A percentile compares a stretch with the other conserved stretches of the same genome.
Conservation (phyloP, 768 basidiomycete species). For the Tephrocybe sp. region DNA sequence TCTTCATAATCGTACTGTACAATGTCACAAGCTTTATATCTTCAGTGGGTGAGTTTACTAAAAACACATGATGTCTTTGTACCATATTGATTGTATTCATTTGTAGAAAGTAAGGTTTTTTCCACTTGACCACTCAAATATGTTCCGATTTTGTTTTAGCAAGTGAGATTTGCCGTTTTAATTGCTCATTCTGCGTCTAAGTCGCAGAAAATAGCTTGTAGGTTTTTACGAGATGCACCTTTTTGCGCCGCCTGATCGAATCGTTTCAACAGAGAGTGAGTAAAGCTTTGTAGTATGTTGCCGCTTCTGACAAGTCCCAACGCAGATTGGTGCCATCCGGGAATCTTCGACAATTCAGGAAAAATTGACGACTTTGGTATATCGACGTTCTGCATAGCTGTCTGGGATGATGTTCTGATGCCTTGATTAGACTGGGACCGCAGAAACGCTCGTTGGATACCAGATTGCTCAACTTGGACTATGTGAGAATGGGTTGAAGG, state of each 20-base stretch:
- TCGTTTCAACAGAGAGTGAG: neutral
- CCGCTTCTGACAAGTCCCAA: neutral
- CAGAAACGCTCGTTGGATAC: neutral
- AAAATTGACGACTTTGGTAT: neutral
- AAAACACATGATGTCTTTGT: no score
- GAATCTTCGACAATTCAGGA: neutral
- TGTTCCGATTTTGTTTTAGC: no score
- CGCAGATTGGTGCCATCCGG: neutral
- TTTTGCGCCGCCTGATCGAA: neutral
- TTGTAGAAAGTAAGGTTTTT: no score
- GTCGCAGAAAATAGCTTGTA: neutral
- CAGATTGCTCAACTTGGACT: constrained; percentile 9
- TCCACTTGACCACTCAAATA: no score
- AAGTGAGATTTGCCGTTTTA: no score
- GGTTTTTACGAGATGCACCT: neutral
- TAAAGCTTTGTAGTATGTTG: no score
- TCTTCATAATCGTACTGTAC: no score
- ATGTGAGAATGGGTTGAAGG: no score
- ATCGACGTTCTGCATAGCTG: neutral
- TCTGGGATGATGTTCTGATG: neutral
- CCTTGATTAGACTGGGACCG: neutral
- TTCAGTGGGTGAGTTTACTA: no score
- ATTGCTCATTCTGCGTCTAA: no score
- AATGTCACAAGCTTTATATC: no score
- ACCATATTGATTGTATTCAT: no score